These are phyloP conservation scores for Elongisporangium undulatum DNA, from an alignment of 352 stramenopile genomes.

Conservation along the genomic window DNA sequence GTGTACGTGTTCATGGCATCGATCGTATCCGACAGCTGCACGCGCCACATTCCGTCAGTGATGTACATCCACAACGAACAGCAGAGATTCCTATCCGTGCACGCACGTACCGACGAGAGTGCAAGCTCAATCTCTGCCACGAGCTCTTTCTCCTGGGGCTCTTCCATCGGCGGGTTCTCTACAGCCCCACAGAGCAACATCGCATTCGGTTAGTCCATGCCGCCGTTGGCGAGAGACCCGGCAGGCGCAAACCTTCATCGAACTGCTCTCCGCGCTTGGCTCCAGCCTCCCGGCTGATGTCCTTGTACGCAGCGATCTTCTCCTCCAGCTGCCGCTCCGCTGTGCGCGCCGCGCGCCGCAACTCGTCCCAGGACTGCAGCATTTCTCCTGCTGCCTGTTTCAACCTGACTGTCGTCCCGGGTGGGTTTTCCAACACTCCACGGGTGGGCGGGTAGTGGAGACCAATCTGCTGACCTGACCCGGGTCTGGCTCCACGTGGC, in stretches of 20 bases:
- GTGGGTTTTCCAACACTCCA: neutral
- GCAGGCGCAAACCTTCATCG: constrained; percentile 27
- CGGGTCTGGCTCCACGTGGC: neutral
- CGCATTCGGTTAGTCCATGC: neutral
- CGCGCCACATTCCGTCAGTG: constrained; percentile 1
- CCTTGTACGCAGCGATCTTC: constrained; percentile 70
- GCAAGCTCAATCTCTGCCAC: constrained; percentile 77
- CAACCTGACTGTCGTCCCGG: neutral
- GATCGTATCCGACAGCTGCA: constrained; percentile 78
- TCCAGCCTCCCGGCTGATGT: constrained; percentile 37
- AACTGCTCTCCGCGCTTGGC: constrained; percentile 17
- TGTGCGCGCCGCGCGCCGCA: constrained; percentile 56
- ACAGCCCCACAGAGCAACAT: neutral
- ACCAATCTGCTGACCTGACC: neutral
- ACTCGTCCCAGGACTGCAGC: constrained; percentile 78
- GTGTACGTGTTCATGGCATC: constrained; percentile 81
- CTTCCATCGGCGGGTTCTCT: constrained; percentile 67
- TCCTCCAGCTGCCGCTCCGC: constrained; percentile 80
- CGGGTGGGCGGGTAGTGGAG: neutral
- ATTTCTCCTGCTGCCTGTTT: constrained; percentile 21
- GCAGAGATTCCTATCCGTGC: too few relatives aligned
- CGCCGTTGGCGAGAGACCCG: neutral
- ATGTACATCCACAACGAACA: neutral
- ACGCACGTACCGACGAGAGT: constrained; percentile 46
- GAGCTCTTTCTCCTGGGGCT: constrained; percentile 56